Evolutionary conservation across 768 basidiomycete genomes (phyloP).

Genomic region (Termitomyces sp.): DNA sequence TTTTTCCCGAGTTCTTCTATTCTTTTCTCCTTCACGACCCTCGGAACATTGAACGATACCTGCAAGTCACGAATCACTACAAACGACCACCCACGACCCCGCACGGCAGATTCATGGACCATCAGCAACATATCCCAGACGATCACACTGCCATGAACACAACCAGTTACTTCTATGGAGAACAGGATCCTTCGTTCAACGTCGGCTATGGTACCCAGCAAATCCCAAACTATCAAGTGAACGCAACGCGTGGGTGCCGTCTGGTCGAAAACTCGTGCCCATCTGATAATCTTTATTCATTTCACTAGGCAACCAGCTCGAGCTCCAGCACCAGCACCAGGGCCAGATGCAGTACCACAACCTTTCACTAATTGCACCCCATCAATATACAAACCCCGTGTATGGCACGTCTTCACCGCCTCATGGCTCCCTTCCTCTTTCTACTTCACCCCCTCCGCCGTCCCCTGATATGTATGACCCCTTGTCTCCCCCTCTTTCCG

Average conservation of each 20-base stretch:
- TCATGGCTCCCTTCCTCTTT: constrained; percentile 66
- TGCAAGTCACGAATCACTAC: constrained; percentile 23
- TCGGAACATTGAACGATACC: constrained; percentile 27
- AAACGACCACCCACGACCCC: constrained; percentile 23
- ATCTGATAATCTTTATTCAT: constrained; percentile 64
- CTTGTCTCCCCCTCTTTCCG: constrained; percentile 82
- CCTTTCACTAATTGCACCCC: constrained; percentile 65
- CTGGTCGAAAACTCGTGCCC: constrained; percentile 52
- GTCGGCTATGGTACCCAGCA: constrained; percentile 55
- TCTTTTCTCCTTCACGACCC: constrained; percentile 36
- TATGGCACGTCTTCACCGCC: constrained; percentile 54
- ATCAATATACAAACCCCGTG: constrained; percentile 65
- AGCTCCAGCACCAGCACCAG: constrained; percentile 60
- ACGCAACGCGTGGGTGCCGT: constrained; percentile 70
- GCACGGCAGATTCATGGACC: constrained; percentile 41
- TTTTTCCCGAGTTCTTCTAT: constrained; percentile 29
- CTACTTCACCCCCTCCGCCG: constrained; percentile 72
- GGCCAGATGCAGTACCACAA: constrained; percentile 46
- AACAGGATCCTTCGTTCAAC: constrained; percentile 54
- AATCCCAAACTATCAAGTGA: constrained; percentile 53
- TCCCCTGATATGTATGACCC: constrained; percentile 83
- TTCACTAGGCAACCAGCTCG: constrained; percentile 55
- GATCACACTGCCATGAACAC: constrained; percentile 45
- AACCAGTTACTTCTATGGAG: constrained; percentile 52
- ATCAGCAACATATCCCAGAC: constrained; percentile 42